Conservation (phyloP, 2,329 filamentous ascomycete genomes). For the Colletotrichum truncatum region DNA sequence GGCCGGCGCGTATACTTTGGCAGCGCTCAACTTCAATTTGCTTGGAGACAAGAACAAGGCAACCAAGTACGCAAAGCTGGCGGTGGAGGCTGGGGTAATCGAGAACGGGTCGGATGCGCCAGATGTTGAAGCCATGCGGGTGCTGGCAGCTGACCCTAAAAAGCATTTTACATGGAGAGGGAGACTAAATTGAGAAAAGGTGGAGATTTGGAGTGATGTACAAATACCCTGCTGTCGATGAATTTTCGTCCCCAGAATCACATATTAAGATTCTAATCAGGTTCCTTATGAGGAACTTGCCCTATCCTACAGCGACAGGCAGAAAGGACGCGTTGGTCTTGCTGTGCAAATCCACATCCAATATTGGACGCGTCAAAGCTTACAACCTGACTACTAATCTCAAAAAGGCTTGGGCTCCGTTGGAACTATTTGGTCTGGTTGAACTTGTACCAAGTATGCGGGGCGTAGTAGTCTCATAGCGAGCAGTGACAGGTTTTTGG, state of each 20-base stretch:
- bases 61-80: conserved; percentile 46
- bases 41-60: conserved; percentile 48
- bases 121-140: conserved; percentile 28
- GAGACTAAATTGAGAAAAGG: neutral
- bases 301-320: no score
- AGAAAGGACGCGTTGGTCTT: no score
- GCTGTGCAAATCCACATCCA: no score
- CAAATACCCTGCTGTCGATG: no score
- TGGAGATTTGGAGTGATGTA: neutral
- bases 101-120: conserved; percentile 22
- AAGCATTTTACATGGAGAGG: conserved; percentile 31
- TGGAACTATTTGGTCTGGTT: no score
- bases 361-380: no score
- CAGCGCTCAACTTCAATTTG: conserved; percentile 49
- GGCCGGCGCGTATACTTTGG: conserved; percentile 46
- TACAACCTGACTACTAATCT: no score
- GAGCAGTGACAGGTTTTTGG: no score
- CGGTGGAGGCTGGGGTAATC: conserved; percentile 45
- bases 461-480: no score
- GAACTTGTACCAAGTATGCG: no score
- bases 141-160: conserved; percentile 25
- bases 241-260: neutral
- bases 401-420: no score
- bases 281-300: no score
- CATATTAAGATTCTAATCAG: neutral